A percentile compares a stretch with the other conserved stretches of the same genome.
Conservation (phyloP, 768 basidiomycete genomes). For the Calocybe cyanea region DNA sequence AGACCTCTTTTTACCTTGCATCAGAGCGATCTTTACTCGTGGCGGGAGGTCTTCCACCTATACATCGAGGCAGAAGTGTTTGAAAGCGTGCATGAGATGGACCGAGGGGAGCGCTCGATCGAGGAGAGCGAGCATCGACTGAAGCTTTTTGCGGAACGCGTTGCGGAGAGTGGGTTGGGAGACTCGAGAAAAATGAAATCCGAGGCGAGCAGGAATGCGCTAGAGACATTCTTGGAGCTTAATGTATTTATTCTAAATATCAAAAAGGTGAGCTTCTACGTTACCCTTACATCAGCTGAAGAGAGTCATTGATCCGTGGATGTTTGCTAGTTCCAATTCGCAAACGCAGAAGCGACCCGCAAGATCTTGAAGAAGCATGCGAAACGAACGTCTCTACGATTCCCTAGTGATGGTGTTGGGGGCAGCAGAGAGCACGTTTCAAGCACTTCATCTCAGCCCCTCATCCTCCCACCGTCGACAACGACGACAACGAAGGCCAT, state of each 20-base stretch:
- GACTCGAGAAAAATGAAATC: constrained; percentile 52
- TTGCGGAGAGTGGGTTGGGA: constrained; percentile 53
- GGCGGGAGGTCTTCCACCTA: constrained; percentile 87
- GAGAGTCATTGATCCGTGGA: background rate
- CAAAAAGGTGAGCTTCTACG: constrained; percentile 52
- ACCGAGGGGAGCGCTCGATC: constrained; percentile 61
- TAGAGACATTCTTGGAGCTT: constrained; percentile 69
- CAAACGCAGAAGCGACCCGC: constrained; percentile 84
- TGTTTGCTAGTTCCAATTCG: constrained; percentile 61
- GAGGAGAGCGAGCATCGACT: constrained; percentile 70
- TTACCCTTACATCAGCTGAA: background rate
- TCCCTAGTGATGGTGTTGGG: constrained; percentile 31
- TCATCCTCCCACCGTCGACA: constrained; percentile 10
- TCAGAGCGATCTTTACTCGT: constrained; percentile 73
- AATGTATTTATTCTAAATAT: constrained; percentile 78
- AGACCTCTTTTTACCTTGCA: background rate
- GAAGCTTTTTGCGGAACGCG: constrained; percentile 55
- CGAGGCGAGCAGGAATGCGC: constrained; percentile 51
- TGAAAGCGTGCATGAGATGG: constrained; percentile 62
- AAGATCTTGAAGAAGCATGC: constrained; percentile 95
- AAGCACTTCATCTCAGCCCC: constrained; percentile 16
- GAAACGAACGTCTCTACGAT: constrained; percentile 81
- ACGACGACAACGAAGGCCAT: no score
- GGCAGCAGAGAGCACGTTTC: no score
- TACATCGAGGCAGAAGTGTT: constrained; percentile 87